These are phyloP conservation scores for Fusarium robinianum DNA, from an alignment of 2,329 filamentous ascomycete genomes.

Conservation along the genomic window DNA sequence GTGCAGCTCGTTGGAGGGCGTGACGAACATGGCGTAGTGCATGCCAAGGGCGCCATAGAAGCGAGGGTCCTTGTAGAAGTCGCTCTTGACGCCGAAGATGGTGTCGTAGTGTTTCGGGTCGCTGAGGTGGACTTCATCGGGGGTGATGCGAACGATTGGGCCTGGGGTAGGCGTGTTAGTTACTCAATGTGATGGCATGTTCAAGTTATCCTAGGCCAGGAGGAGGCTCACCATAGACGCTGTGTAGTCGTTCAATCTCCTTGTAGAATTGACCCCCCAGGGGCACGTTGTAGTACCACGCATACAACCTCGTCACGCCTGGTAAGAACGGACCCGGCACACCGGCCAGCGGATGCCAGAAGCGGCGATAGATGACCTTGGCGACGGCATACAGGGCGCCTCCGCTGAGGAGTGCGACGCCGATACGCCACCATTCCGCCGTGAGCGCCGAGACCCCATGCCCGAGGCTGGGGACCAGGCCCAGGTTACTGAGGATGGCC, in stretches of 20 bases:
- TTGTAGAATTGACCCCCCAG: conserved; percentile 5
- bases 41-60: conserved; percentile 22
- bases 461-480: background rate
- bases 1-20: conserved; percentile 47
- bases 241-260: conserved; percentile 17
- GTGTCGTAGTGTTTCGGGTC: conserved; percentile 24
- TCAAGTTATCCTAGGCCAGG: too few relatives aligned
- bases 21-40: conserved; percentile 34
- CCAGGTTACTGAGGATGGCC: conserved; percentile 6
- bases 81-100: conserved; percentile 19
- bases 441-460: background rate
- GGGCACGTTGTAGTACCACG: conserved; percentile 16
- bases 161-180: conserved; percentile 3
- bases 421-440: conserved; percentile 6
- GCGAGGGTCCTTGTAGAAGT: conserved; percentile 16
- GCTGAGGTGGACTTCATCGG: conserved; percentile 25
- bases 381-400: conserved; percentile 3
- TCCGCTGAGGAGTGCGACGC: conserved; percentile 1
- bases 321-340: conserved; percentile 14
- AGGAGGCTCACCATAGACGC: conserved; percentile 6
- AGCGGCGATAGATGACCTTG: conserved; percentile 10
- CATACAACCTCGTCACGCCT: conserved; percentile 12
- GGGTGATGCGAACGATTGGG: conserved; percentile 25
- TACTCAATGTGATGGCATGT: too few relatives aligned
- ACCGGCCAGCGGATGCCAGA: conserved; percentile 9